phyloP scores from a whole-genome alignment of 2,329 filamentous ascomycete genomes.

The Ramichloridium luteum region DNA sequence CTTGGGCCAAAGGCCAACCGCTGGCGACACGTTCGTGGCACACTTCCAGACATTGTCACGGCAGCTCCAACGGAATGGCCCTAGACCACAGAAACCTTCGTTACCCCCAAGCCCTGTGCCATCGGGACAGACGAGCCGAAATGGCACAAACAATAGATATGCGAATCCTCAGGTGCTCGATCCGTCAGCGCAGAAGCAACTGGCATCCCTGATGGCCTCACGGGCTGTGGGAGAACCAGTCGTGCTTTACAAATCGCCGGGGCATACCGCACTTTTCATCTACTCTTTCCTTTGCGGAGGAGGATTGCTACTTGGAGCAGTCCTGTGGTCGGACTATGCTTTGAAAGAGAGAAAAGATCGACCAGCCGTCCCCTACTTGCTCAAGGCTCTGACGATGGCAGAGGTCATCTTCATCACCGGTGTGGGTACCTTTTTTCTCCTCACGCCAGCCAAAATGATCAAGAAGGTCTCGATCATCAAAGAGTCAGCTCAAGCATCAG shows the following conservation, averaged over 20 bases:
- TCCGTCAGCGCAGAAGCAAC: no score
- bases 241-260: background rate
- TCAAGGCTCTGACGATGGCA: background rate
- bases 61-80: no score
- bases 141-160: no score
- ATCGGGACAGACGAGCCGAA: no score
- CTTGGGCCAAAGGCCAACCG: no score
- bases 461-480: constrained; percentile 11
- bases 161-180: no score
- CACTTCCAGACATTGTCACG: no score
- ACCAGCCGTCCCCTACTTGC: background rate
- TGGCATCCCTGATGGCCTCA: no score
- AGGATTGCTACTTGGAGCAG: background rate
- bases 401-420: constrained; percentile 6
- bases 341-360: constrained; percentile 1
- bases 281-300: background rate
- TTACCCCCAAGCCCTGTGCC: no score
- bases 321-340: background rate
- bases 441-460: constrained; percentile 15
- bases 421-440: constrained; percentile 11
- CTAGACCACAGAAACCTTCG: no score
- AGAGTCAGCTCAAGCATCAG: background rate
- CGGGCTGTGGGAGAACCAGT: background rate
- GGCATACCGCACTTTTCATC: background rate
- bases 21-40: no score